Base-by-base conservation (phyloP, 306 rosid species). In the Prunus mongolica region DNA sequence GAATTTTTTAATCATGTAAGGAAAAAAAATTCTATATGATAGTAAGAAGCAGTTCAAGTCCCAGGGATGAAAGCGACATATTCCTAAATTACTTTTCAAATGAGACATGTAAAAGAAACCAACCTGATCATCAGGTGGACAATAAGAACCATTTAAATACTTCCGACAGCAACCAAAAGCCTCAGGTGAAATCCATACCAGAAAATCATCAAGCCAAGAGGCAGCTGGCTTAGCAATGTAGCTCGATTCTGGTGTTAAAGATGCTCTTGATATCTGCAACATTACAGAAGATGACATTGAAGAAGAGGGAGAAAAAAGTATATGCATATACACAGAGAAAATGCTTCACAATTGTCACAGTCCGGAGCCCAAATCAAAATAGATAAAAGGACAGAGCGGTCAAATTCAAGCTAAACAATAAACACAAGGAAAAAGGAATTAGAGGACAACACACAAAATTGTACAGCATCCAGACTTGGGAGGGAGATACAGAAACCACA, bases 51-150 rank as follows among this genome's bases (percentile, higher is more conserved):
- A 8, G 55, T 27, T 8, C 15, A 47, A 30, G 27, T n/a, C 67
- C 52, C 20, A 76, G 58, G 46, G 46, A 78, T 63, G 78, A 69
- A 56, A 28, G 63, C 78, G 45, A 16, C 47, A 71, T 34, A 56
- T 51, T 73, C 75, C 12, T 24, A 50, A 38, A 15, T 69, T 8
- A 69, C 44, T 71, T 71, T 30, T 71, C 52, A 72, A 16, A 70
- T 76, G 46, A 62, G 61, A 70, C 46, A 64, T 46, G 68, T 28
- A 22, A 24, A 25, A 63, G 65, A 79, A 87, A 78, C 44, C 77
- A 72, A 91, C 98, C 95, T 94, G 98, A 84, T 94, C 98, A 83
- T 94, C 98, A 60, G 98, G 98, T 61, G 98, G 93, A 81, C 98
- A 94, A 71, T 87, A 94, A 47, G 98, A 92, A 76, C 88, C 92